These are phyloP conservation scores for Penicillium atrosanguineum DNA, from an alignment of 495 filamentous ascomycete genomes.

Conservation along the genomic window DNA sequence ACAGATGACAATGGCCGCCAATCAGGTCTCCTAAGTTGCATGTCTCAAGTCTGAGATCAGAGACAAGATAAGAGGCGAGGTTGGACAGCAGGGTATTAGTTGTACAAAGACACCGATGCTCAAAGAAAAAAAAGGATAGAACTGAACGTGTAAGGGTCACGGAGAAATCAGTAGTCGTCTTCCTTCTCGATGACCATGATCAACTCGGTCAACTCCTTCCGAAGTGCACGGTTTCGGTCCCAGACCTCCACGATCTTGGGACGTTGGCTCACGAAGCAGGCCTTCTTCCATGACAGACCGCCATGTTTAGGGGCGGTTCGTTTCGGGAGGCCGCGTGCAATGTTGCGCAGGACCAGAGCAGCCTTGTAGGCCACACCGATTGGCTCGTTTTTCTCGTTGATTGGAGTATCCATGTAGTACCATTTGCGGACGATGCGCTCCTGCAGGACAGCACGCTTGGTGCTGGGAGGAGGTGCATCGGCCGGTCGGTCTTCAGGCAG, in stretches of 20 bases:
- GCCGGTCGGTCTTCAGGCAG: slow-evolving; percentile 52
- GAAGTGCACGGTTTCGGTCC: slow-evolving; percentile 44
- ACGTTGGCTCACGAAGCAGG: slow-evolving; percentile 40
- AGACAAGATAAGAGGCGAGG: slow-evolving; percentile 1
- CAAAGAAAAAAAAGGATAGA: slow-evolving; percentile 4
- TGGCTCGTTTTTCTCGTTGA: slow-evolving; percentile 80
- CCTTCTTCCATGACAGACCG: slow-evolving; percentile 41
- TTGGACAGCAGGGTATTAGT: slow-evolving; percentile 23
- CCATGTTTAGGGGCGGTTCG: slow-evolving; percentile 32
- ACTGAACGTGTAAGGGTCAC: slow-evolving; percentile 4
- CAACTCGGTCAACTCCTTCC: slow-evolving; percentile 44
- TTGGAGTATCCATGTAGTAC: slow-evolving; percentile 60
- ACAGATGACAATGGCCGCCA: neutral
- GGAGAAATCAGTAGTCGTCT: slow-evolving; percentile 33
- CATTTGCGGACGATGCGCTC: slow-evolving; percentile 43
- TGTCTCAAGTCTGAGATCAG: neutral
- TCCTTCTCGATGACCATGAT: slow-evolving; percentile 46
- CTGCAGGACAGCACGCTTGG: slow-evolving; percentile 40
- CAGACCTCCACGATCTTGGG: slow-evolving; percentile 43
- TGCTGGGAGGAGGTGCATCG: slow-evolving; percentile 42
- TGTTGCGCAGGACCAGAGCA: slow-evolving; percentile 82
- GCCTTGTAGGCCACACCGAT: slow-evolving; percentile 82
- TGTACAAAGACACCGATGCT: slow-evolving; percentile 21
- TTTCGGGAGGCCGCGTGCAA: slow-evolving; percentile 68
- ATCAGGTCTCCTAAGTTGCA: neutral